These are phyloP conservation scores for Eucalyptus tenuipes DNA, from an alignment of 345 rosid species.

Conservation along the genomic window DNA sequence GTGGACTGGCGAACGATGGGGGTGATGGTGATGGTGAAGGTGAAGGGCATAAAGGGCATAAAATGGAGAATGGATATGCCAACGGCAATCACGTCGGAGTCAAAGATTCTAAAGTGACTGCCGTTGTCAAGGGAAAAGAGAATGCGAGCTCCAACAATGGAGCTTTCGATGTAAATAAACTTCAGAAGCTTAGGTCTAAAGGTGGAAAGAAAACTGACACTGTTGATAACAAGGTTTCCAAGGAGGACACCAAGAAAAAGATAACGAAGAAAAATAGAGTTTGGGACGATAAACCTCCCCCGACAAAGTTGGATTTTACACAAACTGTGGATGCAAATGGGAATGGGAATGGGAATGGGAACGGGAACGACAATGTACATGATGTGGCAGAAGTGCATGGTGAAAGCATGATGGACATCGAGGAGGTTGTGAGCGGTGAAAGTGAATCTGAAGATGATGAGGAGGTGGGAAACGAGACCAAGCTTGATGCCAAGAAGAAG, in stretches of 20 bases:
- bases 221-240: slow-evolving; percentile 61
- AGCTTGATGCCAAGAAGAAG: slow-evolving; percentile 66
- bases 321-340: slow-evolving; percentile 44
- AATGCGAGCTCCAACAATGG: slow-evolving; percentile 56
- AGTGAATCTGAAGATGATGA: slow-evolving; percentile 76
- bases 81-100: slow-evolving; percentile 23
- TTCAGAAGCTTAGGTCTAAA: slow-evolving; percentile 79
- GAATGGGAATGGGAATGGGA: slow-evolving; percentile 20
- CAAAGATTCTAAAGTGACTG: slow-evolving; percentile 30
- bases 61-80: slow-evolving; percentile 58
- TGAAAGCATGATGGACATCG: slow-evolving; percentile 98
- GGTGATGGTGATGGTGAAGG: slow-evolving; percentile 36
- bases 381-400: slow-evolving; percentile 77
- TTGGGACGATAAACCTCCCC: slow-evolving; percentile 82
- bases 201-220: slow-evolving; percentile 80
- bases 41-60: not conserved
- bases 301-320: slow-evolving; percentile 75
- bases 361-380: slow-evolving; percentile 32
- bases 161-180: slow-evolving; percentile 85
- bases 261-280: slow-evolving; percentile 75
- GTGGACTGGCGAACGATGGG: slow-evolving; percentile 28
- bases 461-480: slow-evolving; percentile 44
- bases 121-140: slow-evolving; percentile 65
- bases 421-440: slow-evolving; percentile 81
- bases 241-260: slow-evolving; percentile 71